Percentiles rank a stretch among this genome's conserved stretches.
phyloP scores from a whole-genome alignment of 2,329 filamentous ascomycete genomes.

The Fusarium cyanostomum region DNA sequence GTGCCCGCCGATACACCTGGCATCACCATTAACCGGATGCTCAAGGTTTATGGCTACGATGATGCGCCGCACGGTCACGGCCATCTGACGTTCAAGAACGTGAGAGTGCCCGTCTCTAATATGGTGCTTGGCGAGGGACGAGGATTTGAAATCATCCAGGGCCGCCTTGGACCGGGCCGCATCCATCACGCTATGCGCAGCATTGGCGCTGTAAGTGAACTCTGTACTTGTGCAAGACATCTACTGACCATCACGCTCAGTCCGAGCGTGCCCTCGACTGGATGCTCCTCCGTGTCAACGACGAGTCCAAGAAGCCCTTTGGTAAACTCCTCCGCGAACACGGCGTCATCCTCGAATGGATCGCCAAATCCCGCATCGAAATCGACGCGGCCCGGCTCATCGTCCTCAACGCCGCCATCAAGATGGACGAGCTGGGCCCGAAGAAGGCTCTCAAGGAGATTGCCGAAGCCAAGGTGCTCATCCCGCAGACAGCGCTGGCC shows the following conservation, averaged over 20 bases:
- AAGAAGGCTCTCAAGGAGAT: conserved; percentile 94
- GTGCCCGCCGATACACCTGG: conserved; percentile 84
- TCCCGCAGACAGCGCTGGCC: conserved; percentile 81
- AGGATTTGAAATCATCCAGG: conserved; percentile 98
- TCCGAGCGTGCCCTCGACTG: conserved; percentile 92
- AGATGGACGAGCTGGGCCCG: conserved; percentile 89
- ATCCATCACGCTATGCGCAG: conserved; percentile 98
- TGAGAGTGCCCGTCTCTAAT: conserved; percentile 83
- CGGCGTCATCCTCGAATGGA: conserved; percentile 94
- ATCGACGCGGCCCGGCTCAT: conserved; percentile 91
- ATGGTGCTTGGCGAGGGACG: conserved; percentile 93
- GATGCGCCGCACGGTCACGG: conserved; percentile 99
- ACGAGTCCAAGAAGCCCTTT: conserved; percentile 89
- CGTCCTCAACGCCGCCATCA: conserved; percentile 93
- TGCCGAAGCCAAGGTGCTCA: conserved; percentile 91
- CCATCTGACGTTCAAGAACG: conserved; percentile 88
- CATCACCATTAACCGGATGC: conserved; percentile 92
- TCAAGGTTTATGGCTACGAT: conserved; percentile 94
- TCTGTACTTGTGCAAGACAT: not conserved
- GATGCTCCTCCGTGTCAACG: conserved; percentile 94
- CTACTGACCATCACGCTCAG: conserved; percentile 45
- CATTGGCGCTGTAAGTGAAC: conserved; percentile 76
- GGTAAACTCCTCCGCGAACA: conserved; percentile 87
- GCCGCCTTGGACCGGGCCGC: conserved; percentile 90
- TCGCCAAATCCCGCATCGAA: conserved; percentile 90